phyloP scores from a whole-genome alignment of 768 basidiomycete species.

The Boletus subcaerulescens region DNA sequence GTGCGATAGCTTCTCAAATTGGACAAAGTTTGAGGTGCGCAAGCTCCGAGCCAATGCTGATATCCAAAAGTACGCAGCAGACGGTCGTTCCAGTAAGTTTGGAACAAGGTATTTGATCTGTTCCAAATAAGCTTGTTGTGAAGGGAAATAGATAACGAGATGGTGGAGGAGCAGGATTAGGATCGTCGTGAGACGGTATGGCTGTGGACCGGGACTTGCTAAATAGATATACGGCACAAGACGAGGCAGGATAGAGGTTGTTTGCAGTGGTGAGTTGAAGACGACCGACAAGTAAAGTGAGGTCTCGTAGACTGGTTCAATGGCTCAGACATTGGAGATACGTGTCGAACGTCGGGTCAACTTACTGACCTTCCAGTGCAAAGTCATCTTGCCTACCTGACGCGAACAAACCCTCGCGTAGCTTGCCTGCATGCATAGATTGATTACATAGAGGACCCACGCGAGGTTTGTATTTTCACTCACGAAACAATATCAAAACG shows the following conservation, averaged over 20 bases:
- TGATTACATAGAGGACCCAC: neutral
- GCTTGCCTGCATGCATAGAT: conserved; percentile 59
- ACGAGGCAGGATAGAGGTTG: conserved; percentile 57
- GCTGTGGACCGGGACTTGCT: conserved; percentile 8
- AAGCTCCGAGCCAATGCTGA: conserved; percentile 47
- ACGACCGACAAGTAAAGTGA: conserved; percentile 64
- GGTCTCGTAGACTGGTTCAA: conserved; percentile 61
- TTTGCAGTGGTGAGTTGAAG: conserved; percentile 61
- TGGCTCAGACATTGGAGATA: neutral
- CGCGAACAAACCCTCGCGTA: conserved; percentile 70
- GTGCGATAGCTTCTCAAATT: conserved; percentile 45
- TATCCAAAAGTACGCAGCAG: conserved; percentile 49
- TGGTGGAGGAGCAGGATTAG: conserved; percentile 58
- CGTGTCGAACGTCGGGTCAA: neutral
- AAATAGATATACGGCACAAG: conserved; percentile 52
- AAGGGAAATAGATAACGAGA: conserved; percentile 58
- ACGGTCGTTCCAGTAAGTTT: conserved; percentile 36
- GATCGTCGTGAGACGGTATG: conserved; percentile 31
- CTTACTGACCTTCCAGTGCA: conserved; percentile 58
- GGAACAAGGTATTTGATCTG: conserved; percentile 22
- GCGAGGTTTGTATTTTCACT: conserved; percentile 24
- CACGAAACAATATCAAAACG: conserved; percentile 70
- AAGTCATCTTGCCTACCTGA: conserved; percentile 59
- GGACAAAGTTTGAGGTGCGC: conserved; percentile 52
- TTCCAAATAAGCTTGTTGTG: conserved; percentile 50